These are phyloP conservation scores for Apiotrichum laibachii DNA, from an alignment of 1,284 basidiomycete species.

Conservation along the genomic window DNA sequence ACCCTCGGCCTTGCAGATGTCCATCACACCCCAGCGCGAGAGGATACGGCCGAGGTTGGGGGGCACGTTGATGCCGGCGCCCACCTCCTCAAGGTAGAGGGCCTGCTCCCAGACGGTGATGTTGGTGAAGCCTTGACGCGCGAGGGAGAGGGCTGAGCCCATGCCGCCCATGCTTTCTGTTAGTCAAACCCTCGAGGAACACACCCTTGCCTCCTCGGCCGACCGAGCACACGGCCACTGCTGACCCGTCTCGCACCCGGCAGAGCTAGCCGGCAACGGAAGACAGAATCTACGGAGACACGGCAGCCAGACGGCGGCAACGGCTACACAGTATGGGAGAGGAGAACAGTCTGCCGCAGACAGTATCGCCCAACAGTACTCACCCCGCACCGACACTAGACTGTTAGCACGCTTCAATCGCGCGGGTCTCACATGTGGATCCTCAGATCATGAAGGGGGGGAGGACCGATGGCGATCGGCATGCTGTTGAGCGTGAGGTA, in stretches of 20 bases:
- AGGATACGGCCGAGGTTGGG: constrained; percentile 41
- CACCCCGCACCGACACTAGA: constrained; percentile 16
- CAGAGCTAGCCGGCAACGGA: too few species aligned
- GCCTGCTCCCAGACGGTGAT: constrained; percentile 43
- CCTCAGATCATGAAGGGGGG: constrained; percentile 15
- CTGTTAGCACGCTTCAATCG: constrained; percentile 2
- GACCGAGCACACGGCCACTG: not conserved
- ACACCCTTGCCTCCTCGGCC: not conserved
- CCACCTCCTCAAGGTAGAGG: constrained; percentile 37
- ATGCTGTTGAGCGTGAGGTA: not conserved
- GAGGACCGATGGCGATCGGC: constrained; percentile 9
- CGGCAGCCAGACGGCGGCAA: too few species aligned
- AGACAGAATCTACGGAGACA: too few species aligned
- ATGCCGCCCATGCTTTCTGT: constrained; percentile 41
- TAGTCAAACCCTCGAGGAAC: not conserved
- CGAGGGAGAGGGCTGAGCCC: constrained; percentile 38
- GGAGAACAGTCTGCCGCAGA: too few species aligned
- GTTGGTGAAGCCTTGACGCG: constrained; percentile 35
- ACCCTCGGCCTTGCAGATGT: constrained; percentile 32
- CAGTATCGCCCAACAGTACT: not conserved
- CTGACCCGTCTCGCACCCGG: too few species aligned
- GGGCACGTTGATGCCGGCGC: constrained; percentile 44
- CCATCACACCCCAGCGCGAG: constrained; percentile 32
- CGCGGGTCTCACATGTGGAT: constrained; percentile 23
- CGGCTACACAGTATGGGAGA: too few species aligned